phyloP scores from a whole-genome alignment of 2,329 filamentous ascomycete genomes.

The Verticillium dahliae region DNA sequence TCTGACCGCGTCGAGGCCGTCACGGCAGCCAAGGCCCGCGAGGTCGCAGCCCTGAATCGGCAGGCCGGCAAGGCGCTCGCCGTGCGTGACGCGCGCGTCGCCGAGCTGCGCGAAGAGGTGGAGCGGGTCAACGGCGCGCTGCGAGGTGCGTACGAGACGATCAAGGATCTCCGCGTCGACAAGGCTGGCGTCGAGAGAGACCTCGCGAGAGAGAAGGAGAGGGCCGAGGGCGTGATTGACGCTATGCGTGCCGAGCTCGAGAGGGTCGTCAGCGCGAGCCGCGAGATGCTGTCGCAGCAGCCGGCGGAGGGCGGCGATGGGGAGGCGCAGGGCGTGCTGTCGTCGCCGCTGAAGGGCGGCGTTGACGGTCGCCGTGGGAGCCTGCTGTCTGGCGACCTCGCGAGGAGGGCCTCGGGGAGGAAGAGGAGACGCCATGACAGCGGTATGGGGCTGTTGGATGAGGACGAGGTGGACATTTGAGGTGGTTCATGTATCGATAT shows the following conservation, averaged over 20 bases:
- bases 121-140: slow-evolving; percentile 38
- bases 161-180: slow-evolving; percentile 38
- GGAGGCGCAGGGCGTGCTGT: slow-evolving; percentile 6
- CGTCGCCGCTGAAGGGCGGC: slow-evolving; percentile 9
- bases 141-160: slow-evolving; percentile 37
- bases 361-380: slow-evolving; percentile 13
- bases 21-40: slow-evolving; percentile 23
- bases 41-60: slow-evolving; percentile 28
- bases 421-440: slow-evolving; percentile 47
- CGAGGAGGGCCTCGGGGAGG: slow-evolving; percentile 22
- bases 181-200: slow-evolving; percentile 30
- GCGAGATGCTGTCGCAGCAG: slow-evolving; percentile 30
- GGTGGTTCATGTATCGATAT: not conserved
- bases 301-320: slow-evolving; percentile 14
- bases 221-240: slow-evolving; percentile 38
- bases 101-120: slow-evolving; percentile 41
- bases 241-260: slow-evolving; percentile 46
- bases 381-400: slow-evolving; percentile 19
- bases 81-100: slow-evolving; percentile 41
- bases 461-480: slow-evolving; percentile 37
- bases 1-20: slow-evolving; percentile 29
- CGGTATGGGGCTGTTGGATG: slow-evolving; percentile 47
- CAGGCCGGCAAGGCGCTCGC: slow-evolving; percentile 41
- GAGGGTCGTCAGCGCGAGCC: slow-evolving; percentile 38
- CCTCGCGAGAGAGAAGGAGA: slow-evolving; percentile 28